Evolutionary conservation across 2,329 filamentous ascomycete genomes (phyloP).

Genomic region (Sodiomyces alkalinus): DNA sequence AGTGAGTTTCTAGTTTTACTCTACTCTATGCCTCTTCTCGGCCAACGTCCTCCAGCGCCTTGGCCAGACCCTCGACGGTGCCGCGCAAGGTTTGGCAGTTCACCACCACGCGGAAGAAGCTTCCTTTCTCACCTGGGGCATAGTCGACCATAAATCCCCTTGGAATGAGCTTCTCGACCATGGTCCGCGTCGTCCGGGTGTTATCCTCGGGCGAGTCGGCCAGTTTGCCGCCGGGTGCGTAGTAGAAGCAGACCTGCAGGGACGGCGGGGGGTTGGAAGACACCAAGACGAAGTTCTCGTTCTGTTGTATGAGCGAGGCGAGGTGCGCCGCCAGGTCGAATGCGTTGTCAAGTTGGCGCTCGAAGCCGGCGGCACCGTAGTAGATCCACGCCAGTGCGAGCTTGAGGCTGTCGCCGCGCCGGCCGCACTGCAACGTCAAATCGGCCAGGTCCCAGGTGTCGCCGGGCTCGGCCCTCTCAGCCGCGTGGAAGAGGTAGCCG

Average conservation of each 20-base stretch:
- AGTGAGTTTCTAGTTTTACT: too few relatives aligned
- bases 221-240: slow-evolving; percentile 42
- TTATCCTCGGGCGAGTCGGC: slow-evolving; percentile 25
- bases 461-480: slow-evolving; percentile 23
- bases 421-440: slow-evolving; percentile 83
- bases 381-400: slow-evolving; percentile 81
- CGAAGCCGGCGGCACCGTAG: slow-evolving; percentile 66
- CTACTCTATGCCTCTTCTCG: slow-evolving; percentile 13
- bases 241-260: slow-evolving; percentile 92
- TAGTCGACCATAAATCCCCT: slow-evolving; percentile 47
- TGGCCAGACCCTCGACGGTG: slow-evolving; percentile 38
- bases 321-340: slow-evolving; percentile 59
- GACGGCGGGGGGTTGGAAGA: slow-evolving; percentile 69
- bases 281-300: slow-evolving; percentile 52
- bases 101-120: slow-evolving; percentile 44
- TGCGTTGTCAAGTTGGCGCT: slow-evolving; percentile 51
- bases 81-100: slow-evolving; percentile 37
- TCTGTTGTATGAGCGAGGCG: slow-evolving; percentile 38
- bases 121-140: slow-evolving; percentile 38
- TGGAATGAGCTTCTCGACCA: slow-evolving; percentile 30
- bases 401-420: slow-evolving; percentile 74
- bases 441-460: slow-evolving; percentile 85
- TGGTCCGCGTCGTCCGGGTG: slow-evolving; percentile 30
- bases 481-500: slow-evolving; percentile 67
- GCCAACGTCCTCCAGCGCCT: slow-evolving; percentile 34